Evolutionary conservation across 2,329 filamentous ascomycete species (phyloP).

Genomic region (Scytalidium sp.): DNA sequence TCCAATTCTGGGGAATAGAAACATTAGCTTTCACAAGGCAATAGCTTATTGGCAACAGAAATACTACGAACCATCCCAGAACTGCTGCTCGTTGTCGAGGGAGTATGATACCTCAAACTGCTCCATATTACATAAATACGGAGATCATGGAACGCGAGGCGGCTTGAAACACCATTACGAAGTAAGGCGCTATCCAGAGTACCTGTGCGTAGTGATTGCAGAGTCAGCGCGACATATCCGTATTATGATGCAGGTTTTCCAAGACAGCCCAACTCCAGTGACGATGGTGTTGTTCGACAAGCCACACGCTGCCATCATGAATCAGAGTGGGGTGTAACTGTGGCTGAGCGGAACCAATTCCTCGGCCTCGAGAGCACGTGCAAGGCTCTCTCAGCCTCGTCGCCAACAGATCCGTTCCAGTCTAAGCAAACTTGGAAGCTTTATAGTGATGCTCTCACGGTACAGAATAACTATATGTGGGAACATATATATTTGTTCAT

Average conservation of each 20-base stretch:
- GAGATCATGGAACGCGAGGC: not conserved
- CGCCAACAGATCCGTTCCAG: not conserved
- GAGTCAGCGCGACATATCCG: not conserved
- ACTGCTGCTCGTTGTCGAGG: slow-evolving; percentile 78
- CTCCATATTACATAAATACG: slow-evolving; percentile 30
- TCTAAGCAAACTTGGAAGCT: no score
- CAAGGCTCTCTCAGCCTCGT: not conserved
- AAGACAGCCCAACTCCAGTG: not conserved
- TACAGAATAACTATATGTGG: not conserved
- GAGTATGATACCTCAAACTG: slow-evolving; percentile 66
- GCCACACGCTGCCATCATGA: not conserved
- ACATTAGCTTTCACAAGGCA: not conserved
- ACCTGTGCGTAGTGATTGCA: not conserved
- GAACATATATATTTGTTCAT: not conserved
- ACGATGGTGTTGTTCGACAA: not conserved
- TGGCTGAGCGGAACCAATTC: not conserved
- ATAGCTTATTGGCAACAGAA: slow-evolving; percentile 13
- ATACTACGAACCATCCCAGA: slow-evolving; percentile 77
- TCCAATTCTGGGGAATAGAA: slow-evolving; percentile 55
- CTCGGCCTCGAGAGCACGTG: not conserved
- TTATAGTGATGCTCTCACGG: not conserved
- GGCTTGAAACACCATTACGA: slow-evolving; percentile 2
- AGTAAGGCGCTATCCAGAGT: not conserved
- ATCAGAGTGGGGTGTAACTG: not conserved
- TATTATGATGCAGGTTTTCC: not conserved